Base-by-base conservation (phyloP, 1,284 basidiomycete genomes). In the Thelephora terrestris region DNA sequence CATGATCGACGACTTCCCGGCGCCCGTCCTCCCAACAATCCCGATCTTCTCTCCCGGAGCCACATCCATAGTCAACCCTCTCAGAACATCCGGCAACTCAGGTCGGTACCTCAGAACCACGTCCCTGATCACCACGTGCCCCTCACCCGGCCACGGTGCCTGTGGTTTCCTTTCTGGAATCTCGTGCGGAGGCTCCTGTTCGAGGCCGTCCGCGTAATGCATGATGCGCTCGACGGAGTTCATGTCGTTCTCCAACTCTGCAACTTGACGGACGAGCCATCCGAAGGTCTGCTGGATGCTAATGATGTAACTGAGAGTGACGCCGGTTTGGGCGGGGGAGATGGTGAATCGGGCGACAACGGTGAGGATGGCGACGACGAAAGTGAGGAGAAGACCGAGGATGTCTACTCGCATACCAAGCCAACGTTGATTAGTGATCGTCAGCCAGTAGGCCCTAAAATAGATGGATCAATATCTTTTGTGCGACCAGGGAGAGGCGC, bases 221-320 rank as follows among this genome's bases (percentile, higher is more conserved):
- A 89, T 68, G 27, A 92, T 73, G 42, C 89, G 81, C 64, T 95
- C 91, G 4, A 92, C 88, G 21, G 84, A 82, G 62, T 92, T 92
- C 85, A 94, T 92, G 64, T 93, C 79, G 62, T 94, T 93, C 65
- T 94, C 89, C 14, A 91, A 81, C 59, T 92, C 87, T 3, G 87
- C 86, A 46, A 76, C 74, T 62, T 93, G 90, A 20, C 88, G 79
- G 43, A 93, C 80, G 60, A 91, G 75, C 85, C 81, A 91, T 14
- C 84, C 81, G 58, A 93, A 91, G 1, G 77, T 64, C 73, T 79
- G 55, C 61, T 87, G 82, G 2, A 85, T 76, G 44, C 76, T 75
- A 47, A 91, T 70, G 57, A 90, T 86, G 63, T 90, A 91, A 1
- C 85, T 83, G 17, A 90, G 65, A 9, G 79, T 75, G 39, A 87